phyloP scores from a whole-genome alignment of 164 flowering plant genomes.

The Vitis labrusca region DNA sequence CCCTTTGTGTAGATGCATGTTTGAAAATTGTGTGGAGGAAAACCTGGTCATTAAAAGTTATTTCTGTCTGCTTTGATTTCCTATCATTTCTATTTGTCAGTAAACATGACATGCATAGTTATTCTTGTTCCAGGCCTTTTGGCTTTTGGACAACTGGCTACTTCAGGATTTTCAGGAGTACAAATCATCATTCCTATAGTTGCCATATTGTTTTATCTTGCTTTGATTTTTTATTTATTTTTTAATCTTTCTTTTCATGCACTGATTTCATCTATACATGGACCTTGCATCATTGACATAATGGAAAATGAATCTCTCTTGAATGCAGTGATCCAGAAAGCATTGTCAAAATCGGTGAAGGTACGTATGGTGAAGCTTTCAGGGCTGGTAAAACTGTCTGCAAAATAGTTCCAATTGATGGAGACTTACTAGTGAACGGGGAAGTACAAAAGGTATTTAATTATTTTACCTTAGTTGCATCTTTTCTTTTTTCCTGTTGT shows the following conservation, averaged over 20 bases:
- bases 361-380: constrained; percentile 99
- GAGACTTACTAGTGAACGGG: constrained; percentile 83
- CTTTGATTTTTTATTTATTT: not conserved
- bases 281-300: constrained; percentile 1
- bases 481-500: not conserved
- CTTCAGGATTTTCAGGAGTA: too few species aligned
- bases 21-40: not conserved
- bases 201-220: not conserved
- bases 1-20: not conserved
- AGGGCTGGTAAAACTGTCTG: constrained; percentile 74
- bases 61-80: not conserved
- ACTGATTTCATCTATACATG: not conserved
- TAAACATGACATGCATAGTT: not conserved
- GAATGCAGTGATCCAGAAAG: constrained; percentile 46
- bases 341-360: constrained; percentile 88
- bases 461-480: not conserved
- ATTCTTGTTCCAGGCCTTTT: too few species aligned
- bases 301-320: constrained; percentile 6
- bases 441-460: constrained; percentile 85
- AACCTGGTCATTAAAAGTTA: not conserved
- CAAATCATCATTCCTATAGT: too few species aligned
- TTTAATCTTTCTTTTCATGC: not conserved
- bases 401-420: constrained; percentile 93
- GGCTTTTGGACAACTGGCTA: too few species aligned
- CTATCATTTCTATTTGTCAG: not conserved